Conservation (phyloP, 2,329 filamentous ascomycete species). For the Lizonia empirigonia region DNA sequence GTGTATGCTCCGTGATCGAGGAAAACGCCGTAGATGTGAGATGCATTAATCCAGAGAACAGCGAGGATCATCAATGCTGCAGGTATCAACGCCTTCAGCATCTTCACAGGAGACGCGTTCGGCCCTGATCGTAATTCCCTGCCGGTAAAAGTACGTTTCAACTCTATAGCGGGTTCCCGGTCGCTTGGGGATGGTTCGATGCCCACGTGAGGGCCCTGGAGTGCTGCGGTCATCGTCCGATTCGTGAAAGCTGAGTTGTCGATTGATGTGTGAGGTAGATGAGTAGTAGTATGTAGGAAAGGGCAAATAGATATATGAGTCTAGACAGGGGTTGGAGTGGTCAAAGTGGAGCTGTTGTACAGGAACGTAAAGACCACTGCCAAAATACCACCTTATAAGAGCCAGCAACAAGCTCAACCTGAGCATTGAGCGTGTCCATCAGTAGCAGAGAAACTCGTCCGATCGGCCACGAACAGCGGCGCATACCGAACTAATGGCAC, state of each 20-base stretch:
- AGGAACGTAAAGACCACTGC: background rate
- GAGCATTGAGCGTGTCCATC: background rate
- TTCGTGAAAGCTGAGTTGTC: background rate
- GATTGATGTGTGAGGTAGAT: background rate
- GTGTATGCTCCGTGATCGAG: constrained; percentile 14
- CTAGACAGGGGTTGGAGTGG: background rate
- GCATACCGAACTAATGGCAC: background rate
- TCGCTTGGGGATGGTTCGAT: background rate
- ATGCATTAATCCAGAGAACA: constrained; percentile 19
- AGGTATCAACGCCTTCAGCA: constrained; percentile 19
- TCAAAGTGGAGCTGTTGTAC: background rate
- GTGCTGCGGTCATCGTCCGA: constrained; percentile 5
- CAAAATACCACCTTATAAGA: background rate
- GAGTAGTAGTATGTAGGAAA: background rate
- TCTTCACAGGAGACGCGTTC: constrained; percentile 1
- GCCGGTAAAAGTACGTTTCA: constrained; percentile 9
- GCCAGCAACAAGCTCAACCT: background rate
- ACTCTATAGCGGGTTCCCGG: constrained; percentile 10
- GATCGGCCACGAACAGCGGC: background rate
- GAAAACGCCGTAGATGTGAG: constrained; percentile 20
- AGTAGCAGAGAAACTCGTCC: constrained; percentile 1
- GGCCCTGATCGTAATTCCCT: constrained; percentile 1
- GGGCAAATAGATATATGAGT: background rate
- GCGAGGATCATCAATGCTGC: constrained; percentile 20
- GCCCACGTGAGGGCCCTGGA: constrained; percentile 5